Percentiles rank a stretch among this genome's conserved stretches.
Evolutionary conservation across 257 asterid species (phyloP).

Genomic region (Dorcoceras hygrometricum): DNA sequence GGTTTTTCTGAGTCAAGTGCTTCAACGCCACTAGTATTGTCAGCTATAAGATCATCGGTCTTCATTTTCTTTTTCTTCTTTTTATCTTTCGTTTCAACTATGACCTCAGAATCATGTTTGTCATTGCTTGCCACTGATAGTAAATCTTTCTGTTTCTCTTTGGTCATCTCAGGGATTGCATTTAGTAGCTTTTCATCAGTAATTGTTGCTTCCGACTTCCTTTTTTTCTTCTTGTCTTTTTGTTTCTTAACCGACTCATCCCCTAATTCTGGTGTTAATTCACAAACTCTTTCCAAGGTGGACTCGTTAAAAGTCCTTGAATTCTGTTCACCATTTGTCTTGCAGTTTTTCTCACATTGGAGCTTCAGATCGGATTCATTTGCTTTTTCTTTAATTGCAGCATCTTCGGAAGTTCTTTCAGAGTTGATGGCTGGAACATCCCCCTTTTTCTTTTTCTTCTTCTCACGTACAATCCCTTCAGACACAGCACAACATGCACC

Average conservation of each 20-base stretch:
- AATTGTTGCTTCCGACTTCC: background rate
- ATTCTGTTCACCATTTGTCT: background rate
- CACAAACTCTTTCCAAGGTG: background rate
- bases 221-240: background rate
- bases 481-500: background rate
- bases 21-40: no score
- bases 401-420: background rate
- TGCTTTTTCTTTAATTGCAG: background rate
- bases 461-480: background rate
- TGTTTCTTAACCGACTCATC: background rate
- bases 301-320: background rate
- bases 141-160: constrained; percentile 22
- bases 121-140: constrained; percentile 19
- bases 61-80: constrained; percentile 31
- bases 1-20: background rate
- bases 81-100: constrained; percentile 31
- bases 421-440: background rate
- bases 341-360: background rate
- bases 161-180: constrained; percentile 10
- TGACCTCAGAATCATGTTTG: constrained; percentile 22
- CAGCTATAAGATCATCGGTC: constrained; percentile 16
- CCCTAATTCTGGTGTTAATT: background rate
- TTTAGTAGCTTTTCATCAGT: background rate
- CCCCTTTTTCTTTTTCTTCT: background rate
- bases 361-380: background rate